Percentiles rank a stretch among this genome's conserved stretches.
Evolutionary conservation across 1,284 basidiomycete genomes (phyloP).

Genomic region (Leccinum insolens): DNA sequence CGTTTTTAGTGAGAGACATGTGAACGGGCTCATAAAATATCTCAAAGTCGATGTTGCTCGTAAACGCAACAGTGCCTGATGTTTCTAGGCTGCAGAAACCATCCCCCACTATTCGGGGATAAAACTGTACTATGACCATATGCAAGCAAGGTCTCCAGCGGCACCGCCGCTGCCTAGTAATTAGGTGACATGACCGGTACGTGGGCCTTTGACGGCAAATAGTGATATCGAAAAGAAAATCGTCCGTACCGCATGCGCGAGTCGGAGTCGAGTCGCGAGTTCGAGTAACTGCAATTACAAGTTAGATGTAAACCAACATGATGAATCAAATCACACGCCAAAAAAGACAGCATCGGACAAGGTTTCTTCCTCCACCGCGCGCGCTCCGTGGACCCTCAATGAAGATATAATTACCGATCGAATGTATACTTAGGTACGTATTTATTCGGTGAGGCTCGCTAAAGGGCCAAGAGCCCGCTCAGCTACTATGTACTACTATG

Average conservation of each 20-base stretch:
- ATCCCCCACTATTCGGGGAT: no score
- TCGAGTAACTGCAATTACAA: neutral
- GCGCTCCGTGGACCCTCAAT: neutral
- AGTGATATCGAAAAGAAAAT: slow-evolving; percentile 32
- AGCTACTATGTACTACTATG: no score
- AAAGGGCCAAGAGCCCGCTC: neutral
- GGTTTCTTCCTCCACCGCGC: neutral
- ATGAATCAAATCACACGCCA: no score
- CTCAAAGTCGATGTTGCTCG: no score
- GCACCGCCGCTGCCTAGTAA: slow-evolving; percentile 35
- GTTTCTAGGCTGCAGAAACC: no score
- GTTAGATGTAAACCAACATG: neutral
- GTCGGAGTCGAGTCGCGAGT: neutral
- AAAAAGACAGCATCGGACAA: neutral
- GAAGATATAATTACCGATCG: no score
- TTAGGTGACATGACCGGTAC: slow-evolving; percentile 34
- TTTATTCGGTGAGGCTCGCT: neutral
- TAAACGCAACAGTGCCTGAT: no score
- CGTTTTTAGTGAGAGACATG: no score
- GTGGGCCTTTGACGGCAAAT: slow-evolving; percentile 30
- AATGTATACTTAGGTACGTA: neutral
- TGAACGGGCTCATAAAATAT: no score
- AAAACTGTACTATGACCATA: slow-evolving; percentile 43
- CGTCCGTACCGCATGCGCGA: slow-evolving; percentile 29
- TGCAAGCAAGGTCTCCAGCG: slow-evolving; percentile 31